Evolutionary conservation across 2,329 filamentous ascomycete genomes (phyloP), one percentile per base, ranked within the genome.

Genomic region (Arthrocladium fulminans): DNA sequence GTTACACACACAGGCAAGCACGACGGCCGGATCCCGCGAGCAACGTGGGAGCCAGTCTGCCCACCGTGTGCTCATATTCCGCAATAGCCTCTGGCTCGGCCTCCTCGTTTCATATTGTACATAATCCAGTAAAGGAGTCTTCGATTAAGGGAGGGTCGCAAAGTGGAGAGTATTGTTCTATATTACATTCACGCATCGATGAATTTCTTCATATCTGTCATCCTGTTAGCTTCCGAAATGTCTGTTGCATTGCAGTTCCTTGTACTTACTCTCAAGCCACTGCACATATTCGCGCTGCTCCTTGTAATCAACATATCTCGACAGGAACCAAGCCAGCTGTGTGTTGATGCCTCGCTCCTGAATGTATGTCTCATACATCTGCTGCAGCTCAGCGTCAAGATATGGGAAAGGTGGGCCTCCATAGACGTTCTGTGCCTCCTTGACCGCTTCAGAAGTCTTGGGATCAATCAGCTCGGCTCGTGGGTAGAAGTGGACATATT

Each of bases 281-380:
- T 77, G 73, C 53, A 94, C 73, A 69, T 98, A 98, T 77, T 98
- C 92, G 72, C 82, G 85, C 80, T 97, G 90, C 80, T 98, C 92
- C 83, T 98, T 98, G 71, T 86, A 80, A 65, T 97, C 88, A 63
- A 97, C 89, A 73, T 95, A 98, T 67, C 97, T 89, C 30, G 89
- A 88, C 38, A 94, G 83, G 68, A 97, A 96, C 58, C 89, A 73
- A 47, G 89, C 90, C 60, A 98, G 78, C 51, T 83, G 79, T 60
- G 84, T 82, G 62, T 90, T 88, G 69, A 98, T 80, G 56, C 90
- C 92, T 60, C 92, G 81, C 77, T 96, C 92, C 69, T 95, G 88
- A 55, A 98, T 79, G 73, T 90, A 98, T 60, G 84, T 81, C 77
- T 97, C 90, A 65, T 97, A 76, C 60, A 95, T 77, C 47, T 88